Evolutionary conservation across 2,329 filamentous ascomycete species (phyloP).

Genomic region (Macrophomina pseudophaseolina): DNA sequence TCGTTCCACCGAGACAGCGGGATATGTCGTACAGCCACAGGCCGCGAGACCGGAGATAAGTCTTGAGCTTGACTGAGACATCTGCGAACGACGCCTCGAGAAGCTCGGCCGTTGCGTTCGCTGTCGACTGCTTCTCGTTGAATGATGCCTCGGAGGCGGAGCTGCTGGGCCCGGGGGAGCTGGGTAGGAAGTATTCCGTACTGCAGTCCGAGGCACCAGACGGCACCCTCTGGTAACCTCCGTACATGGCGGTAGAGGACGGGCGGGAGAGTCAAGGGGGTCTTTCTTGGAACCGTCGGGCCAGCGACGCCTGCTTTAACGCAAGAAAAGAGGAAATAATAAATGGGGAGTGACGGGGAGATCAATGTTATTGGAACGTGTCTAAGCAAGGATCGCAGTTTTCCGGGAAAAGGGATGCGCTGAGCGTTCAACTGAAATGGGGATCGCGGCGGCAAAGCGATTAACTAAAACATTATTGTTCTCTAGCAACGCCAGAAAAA

Average conservation of each 20-base stretch:
- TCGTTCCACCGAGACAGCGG: constrained; percentile 2
- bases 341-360: background rate
- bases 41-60: constrained; percentile 16
- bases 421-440: background rate
- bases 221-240: constrained; percentile 19
- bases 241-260: constrained; percentile 4
- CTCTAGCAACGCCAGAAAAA: background rate
- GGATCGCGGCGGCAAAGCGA: background rate
- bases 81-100: background rate
- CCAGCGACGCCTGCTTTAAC: constrained; percentile 6
- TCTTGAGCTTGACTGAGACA: constrained; percentile 3
- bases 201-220: background rate
- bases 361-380: constrained; percentile 16
- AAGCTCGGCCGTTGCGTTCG: background rate
- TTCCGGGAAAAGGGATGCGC: constrained; percentile 10
- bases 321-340: background rate
- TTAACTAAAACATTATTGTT: background rate
- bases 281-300: background rate
- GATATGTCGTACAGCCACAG: constrained; percentile 18
- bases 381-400: constrained; percentile 16
- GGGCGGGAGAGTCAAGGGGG: background rate
- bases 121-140: constrained; percentile 9
- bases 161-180: constrained; percentile 8
- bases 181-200: constrained; percentile 2
- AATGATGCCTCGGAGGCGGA: constrained; percentile 1